Evolutionary conservation across 1,284 basidiomycete genomes (phyloP).

Genomic region (Meira nashicola): DNA sequence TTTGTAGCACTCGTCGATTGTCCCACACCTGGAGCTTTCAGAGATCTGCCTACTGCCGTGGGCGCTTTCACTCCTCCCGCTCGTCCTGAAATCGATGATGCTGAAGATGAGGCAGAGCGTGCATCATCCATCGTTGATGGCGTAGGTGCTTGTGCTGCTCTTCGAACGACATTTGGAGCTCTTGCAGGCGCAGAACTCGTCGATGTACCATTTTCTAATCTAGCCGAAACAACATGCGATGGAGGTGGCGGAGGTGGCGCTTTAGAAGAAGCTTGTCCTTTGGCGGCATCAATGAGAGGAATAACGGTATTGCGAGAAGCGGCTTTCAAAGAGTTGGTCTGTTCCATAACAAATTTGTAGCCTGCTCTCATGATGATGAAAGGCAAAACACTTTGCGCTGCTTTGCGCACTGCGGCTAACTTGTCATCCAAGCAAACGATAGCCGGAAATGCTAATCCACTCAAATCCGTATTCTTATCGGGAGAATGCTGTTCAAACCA

Average conservation of each 20-base stretch:
- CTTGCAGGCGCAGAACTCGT: slow-evolving; percentile 1
- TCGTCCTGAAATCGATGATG: slow-evolving; percentile 9
- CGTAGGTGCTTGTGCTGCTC: background rate
- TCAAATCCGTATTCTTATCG: slow-evolving; percentile 64
- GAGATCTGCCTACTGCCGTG: slow-evolving; percentile 28
- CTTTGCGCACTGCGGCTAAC: slow-evolving; percentile 84
- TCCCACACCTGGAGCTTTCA: slow-evolving; percentile 26
- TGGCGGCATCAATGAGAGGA: slow-evolving; percentile 73
- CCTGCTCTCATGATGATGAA: slow-evolving; percentile 72
- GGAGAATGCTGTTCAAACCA: slow-evolving; percentile 68
- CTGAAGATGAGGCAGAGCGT: background rate
- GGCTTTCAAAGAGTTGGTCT: slow-evolving; percentile 80
- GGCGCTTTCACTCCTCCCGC: slow-evolving; percentile 30
- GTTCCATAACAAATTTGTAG: slow-evolving; percentile 78
- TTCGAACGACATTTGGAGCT: background rate
- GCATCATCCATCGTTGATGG: background rate
- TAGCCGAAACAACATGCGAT: slow-evolving; percentile 19
- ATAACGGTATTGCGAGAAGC: slow-evolving; percentile 80
- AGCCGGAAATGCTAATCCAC: slow-evolving; percentile 66
- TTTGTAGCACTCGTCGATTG: background rate
- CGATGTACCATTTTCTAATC: slow-evolving; percentile 1
- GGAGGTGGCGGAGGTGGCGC: slow-evolving; percentile 23
- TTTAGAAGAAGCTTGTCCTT: slow-evolving; percentile 28
- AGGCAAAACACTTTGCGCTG: slow-evolving; percentile 76
- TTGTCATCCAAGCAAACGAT: slow-evolving; percentile 85